A percentile compares a stretch with the other conserved stretches of the same genome.
phyloP scores from a whole-genome alignment of 768 basidiomycete species.

The Crassisporium funariophilum region DNA sequence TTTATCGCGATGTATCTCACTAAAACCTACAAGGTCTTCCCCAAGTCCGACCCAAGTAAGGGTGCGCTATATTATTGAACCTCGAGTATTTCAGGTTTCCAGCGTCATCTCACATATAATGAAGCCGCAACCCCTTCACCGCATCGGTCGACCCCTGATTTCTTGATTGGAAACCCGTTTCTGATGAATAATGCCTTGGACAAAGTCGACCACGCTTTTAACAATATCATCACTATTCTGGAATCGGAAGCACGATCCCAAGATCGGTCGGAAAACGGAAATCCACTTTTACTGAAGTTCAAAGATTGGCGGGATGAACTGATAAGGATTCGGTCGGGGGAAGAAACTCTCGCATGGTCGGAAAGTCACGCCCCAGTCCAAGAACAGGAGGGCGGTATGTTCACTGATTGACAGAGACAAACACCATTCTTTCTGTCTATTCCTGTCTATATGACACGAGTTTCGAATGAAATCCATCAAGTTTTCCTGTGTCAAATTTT shows the following conservation, averaged over 20 bases:
- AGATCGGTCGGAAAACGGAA: constrained; percentile 35
- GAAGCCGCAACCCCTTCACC: constrained; percentile 25
- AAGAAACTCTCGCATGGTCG: constrained; percentile 6
- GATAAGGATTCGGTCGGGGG: constrained; percentile 30
- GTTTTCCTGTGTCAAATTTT: too few species aligned
- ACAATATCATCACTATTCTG: constrained; percentile 44
- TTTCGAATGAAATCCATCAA: neutral
- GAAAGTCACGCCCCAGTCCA: constrained; percentile 9
- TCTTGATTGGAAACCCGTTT: constrained; percentile 48
- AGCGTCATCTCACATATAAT: too few species aligned
- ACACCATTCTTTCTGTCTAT: too few species aligned
- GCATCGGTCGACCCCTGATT: constrained; percentile 24
- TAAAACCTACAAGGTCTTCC: constrained; percentile 42
- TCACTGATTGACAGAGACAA: constrained; percentile 36
- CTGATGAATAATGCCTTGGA: constrained; percentile 44
- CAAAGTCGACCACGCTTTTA: constrained; percentile 45
- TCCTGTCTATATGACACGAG: constrained; percentile 1
- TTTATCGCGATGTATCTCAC: neutral
- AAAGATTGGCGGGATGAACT: constrained; percentile 45
- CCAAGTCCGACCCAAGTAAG: constrained; percentile 42
- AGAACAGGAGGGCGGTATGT: constrained; percentile 34
- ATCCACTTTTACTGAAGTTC: constrained; percentile 40
- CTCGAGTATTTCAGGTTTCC: neutral
- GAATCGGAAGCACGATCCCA: constrained; percentile 43
- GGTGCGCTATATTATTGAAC: constrained; percentile 21